Evolutionary conservation across 805 yeast genomes (phyloP).

Genomic region (Teunomyces funiuensis): DNA sequence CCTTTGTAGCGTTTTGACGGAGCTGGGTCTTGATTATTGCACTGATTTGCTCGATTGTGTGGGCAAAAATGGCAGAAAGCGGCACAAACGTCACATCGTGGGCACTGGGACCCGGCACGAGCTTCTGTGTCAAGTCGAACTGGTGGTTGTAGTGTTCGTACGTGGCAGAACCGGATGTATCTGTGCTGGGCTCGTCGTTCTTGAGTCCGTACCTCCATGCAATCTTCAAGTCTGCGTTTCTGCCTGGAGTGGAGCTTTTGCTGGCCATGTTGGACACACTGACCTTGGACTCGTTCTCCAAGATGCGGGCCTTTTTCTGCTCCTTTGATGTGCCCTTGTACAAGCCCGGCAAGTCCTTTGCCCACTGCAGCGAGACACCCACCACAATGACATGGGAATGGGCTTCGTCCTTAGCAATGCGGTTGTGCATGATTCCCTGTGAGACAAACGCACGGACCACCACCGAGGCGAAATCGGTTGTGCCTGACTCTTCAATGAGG

Average conservation of each 20-base stretch:
- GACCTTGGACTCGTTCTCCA: constrained; percentile 57
- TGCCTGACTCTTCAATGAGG: constrained; percentile 77
- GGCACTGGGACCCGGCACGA: constrained; percentile 64
- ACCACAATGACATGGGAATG: constrained; percentile 62
- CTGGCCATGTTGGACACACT: constrained; percentile 63
- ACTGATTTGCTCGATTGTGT: constrained; percentile 43
- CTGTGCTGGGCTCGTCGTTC: constrained; percentile 15
- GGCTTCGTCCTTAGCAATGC: constrained; percentile 38
- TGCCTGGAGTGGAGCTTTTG: constrained; percentile 10
- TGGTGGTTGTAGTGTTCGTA: constrained; percentile 59
- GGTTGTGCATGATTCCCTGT: constrained; percentile 70
- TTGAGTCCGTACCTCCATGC: constrained; percentile 88
- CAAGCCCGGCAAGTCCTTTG: constrained; percentile 71
- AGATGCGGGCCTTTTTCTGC: constrained; percentile 57
- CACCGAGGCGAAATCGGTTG: constrained; percentile 82
- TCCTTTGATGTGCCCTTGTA: constrained; percentile 70
- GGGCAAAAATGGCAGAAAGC: constrained; percentile 17
- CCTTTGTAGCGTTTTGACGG: constrained; percentile 41
- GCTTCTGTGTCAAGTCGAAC: constrained; percentile 74
- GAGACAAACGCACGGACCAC: constrained; percentile 68
- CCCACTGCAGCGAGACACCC: constrained; percentile 60
- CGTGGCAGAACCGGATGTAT: constrained; percentile 18
- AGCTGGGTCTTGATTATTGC: constrained; percentile 32
- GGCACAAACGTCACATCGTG: constrained; percentile 62
- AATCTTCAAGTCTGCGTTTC: constrained; percentile 61